phyloP scores from a whole-genome alignment of 768 basidiomycete species.

The Suillus spraguei region DNA sequence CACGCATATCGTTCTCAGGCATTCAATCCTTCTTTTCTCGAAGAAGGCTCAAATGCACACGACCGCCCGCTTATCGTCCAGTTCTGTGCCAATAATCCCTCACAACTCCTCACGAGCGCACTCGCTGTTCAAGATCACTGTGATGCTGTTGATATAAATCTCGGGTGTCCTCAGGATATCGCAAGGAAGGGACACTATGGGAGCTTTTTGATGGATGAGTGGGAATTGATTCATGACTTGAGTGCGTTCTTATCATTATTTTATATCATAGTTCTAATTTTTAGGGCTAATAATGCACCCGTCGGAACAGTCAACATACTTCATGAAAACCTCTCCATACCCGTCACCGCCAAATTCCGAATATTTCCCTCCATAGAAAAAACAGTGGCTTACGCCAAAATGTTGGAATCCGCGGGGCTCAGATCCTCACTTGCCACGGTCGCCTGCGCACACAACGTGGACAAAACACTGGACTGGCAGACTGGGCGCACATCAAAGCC shows the following conservation, averaged over 20 bases:
- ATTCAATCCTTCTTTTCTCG: constrained; percentile 70
- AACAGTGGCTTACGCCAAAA: constrained; percentile 92
- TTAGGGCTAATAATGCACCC: not conserved
- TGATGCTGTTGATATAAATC: constrained; percentile 94
- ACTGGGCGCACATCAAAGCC: constrained; percentile 87
- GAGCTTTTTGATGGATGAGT: constrained; percentile 91
- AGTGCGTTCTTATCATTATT: constrained; percentile 47
- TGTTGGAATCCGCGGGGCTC: constrained; percentile 94
- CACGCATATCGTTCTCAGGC: constrained; percentile 58
- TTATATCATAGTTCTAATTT: not conserved
- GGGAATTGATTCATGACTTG: constrained; percentile 83
- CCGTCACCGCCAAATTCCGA: constrained; percentile 96
- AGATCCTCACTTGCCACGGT: constrained; percentile 94
- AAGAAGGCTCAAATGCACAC: constrained; percentile 75
- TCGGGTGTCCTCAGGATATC: constrained; percentile 95
- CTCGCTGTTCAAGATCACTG: constrained; percentile 74
- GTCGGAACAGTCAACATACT: constrained; percentile 72
- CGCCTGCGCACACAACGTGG: constrained; percentile 91
- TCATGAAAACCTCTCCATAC: constrained; percentile 82
- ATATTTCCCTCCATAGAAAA: constrained; percentile 84
- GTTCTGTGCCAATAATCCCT: constrained; percentile 92
- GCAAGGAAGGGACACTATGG: constrained; percentile 88
- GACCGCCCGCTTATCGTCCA: constrained; percentile 91
- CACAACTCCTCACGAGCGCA: constrained; percentile 77
- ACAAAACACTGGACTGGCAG: constrained; percentile 80